A percentile compares a stretch with the other conserved stretches of the same genome.
Evolutionary conservation across 371 early-diverging fungal genomes (phyloP).

Genomic region (Apophysomyces sp.): DNA sequence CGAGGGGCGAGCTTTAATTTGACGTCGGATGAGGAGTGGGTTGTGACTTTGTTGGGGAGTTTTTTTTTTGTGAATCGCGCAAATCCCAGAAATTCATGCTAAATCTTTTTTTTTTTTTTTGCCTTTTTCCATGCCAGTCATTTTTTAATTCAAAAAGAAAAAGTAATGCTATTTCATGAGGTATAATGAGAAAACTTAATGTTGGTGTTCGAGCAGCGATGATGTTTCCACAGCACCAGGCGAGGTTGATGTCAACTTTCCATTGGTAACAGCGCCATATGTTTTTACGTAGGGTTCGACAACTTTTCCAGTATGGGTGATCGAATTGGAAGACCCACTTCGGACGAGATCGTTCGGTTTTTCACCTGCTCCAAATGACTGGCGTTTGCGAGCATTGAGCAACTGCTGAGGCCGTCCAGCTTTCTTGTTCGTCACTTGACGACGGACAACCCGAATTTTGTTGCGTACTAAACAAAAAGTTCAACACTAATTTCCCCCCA

Average conservation of each 20-base stretch:
- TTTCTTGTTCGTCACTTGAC: constrained; percentile 28
- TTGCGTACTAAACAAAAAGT: constrained; percentile 26
- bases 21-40: constrained; percentile 1
- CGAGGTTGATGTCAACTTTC: constrained; percentile 7
- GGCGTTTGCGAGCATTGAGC: not conserved
- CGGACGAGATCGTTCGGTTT: not conserved
- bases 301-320: constrained; percentile 9
- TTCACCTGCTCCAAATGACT: not conserved
- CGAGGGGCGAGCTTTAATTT: not conserved
- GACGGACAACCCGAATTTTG: constrained; percentile 42
- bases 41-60: not conserved
- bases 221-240: not conserved
- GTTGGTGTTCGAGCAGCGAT: not conserved
- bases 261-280: constrained; percentile 13
- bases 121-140: no score
- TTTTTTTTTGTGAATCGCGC: not conserved
- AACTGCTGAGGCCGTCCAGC: not conserved
- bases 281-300: constrained; percentile 17
- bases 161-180: not conserved
- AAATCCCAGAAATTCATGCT: not conserved
- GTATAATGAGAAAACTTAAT: not conserved
- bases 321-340: not conserved
- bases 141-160: not conserved
- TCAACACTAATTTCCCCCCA: not conserved
- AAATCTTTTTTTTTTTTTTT: no score